Base-by-base conservation (phyloP, 1,284 basidiomycete species). In the Rhodotorula sp. region DNA sequence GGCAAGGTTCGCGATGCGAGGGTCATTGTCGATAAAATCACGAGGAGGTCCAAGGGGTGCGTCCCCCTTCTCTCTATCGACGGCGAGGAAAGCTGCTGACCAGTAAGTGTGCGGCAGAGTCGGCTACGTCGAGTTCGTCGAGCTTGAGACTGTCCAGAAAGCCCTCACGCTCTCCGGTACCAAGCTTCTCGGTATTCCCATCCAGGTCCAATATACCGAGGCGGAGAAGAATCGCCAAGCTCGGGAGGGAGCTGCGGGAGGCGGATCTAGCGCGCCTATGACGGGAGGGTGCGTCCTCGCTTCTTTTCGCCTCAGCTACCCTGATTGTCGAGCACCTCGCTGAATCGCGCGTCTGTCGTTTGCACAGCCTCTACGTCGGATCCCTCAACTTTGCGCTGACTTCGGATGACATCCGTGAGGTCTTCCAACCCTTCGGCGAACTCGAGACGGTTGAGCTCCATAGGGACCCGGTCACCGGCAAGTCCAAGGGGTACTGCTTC, bases 391-490 rank as follows among this genome's bases (percentile, higher is more conserved):
- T 95, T 84, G 94, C 93, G 81, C 88, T 99, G 73, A 92, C 91
- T 61, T 90, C 94, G 81, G 90, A 92, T 76, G 94, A 99, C 84
- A 90, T 99, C 81, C 91, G 90, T 81, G 91, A 96, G 85, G 95
- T 99, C 75, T 99, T 99, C 81, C 93, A 95, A 80, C 94, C 95
- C 7, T 99, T 99, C 80, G 95, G 95, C 76, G 90, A 92, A 81
- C 86, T 99, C 76, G 94, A 95, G 81, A 95, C 95, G 83, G 94
- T 99, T 79, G 95, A 99, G 84, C 86, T 99, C 78, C 95, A 98
- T 81, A 87, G 89, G 78, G 78, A 80, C 64, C 73, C 88, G 86
- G 80, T 76, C 83, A 94, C 92, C 52, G 94, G 94, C 54, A 88
- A 92, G 78, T 94, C 92, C 82, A 98, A 98, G 81, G 96, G 96